Evolutionary conservation across 129 eudicot genomes (phyloP).

Genomic region (Flaveria trinervia): DNA sequence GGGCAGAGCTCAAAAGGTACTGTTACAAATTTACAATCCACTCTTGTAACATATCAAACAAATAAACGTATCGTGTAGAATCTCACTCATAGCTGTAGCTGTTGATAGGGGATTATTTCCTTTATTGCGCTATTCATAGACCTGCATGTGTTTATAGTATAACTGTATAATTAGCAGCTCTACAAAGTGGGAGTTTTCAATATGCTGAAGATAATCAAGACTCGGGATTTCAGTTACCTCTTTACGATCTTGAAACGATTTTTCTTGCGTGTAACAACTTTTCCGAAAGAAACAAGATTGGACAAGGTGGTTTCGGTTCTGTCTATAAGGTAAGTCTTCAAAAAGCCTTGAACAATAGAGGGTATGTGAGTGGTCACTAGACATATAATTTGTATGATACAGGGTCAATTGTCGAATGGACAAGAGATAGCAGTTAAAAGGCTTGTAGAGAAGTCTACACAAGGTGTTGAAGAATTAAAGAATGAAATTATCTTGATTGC

Average conservation of each 20-base stretch:
- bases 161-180: constrained; percentile 21
- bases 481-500: constrained; percentile 58
- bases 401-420: constrained; percentile 54
- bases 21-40: background rate
- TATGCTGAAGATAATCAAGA: constrained; percentile 32
- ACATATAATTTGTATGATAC: background rate
- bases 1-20: constrained; percentile 25
- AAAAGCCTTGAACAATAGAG: background rate
- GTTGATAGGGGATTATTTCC: background rate
- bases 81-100: too few species aligned
- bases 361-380: background rate
- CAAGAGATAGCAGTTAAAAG: constrained; percentile 62
- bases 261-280: constrained; percentile 55
- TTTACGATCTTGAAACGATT: constrained; percentile 43
- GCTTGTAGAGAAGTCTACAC: constrained; percentile 51
- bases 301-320: constrained; percentile 69
- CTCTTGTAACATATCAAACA: too few species aligned
- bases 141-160: background rate
- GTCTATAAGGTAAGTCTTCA: constrained; percentile 51
- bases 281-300: constrained; percentile 49
- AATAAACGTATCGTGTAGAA: too few species aligned
- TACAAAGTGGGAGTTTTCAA: constrained; percentile 32
- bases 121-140: background rate
- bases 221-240: constrained; percentile 30
- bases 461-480: constrained; percentile 58